Conservation (phyloP, 2,329 filamentous ascomycete genomes). For the Cordyceps militaris region DNA sequence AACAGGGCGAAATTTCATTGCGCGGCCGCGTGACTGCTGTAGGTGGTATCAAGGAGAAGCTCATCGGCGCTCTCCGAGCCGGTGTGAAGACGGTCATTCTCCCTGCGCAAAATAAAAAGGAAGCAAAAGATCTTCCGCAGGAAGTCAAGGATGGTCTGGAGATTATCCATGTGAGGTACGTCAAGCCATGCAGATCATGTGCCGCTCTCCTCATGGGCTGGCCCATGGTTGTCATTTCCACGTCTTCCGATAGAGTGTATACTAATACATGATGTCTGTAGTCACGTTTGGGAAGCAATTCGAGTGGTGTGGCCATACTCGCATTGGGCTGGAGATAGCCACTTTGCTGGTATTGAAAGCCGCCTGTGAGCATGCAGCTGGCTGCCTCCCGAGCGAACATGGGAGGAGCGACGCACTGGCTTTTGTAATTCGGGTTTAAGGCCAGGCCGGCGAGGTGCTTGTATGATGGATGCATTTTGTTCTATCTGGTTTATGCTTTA, state of each 20-base stretch:
- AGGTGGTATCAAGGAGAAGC: conserved; percentile 96
- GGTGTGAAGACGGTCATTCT: conserved; percentile 92
- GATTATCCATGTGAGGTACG: conserved; percentile 83
- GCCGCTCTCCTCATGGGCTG: neutral
- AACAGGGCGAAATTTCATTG: conserved; percentile 64
- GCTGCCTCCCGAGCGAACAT: neutral
- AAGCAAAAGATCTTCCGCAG: conserved; percentile 80
- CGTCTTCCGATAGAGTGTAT: conserved; percentile 9
- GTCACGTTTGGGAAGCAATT: conserved; percentile 92
- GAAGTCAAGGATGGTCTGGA: conserved; percentile 83
- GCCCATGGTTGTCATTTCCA: neutral
- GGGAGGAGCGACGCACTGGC: too few species aligned
- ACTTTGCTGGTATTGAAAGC: conserved; percentile 65
- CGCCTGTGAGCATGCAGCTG: conserved; percentile 51
- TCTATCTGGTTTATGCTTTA: neutral
- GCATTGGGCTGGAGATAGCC: conserved; percentile 70
- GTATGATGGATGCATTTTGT: conserved; percentile 6
- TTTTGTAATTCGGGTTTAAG: neutral
- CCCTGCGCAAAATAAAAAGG: conserved; percentile 83
- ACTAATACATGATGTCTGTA: conserved; percentile 33
- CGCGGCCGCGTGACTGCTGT: conserved; percentile 88
- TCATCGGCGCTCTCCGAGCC: conserved; percentile 87
- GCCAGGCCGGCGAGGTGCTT: neutral
- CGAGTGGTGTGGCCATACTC: conserved; percentile 85
- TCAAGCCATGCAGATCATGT: conserved; percentile 13